A percentile compares a stretch with the other conserved stretches of the same genome.
Conservation (phyloP, 2,329 filamentous ascomycete species). For the Fusarium multiceps region DNA sequence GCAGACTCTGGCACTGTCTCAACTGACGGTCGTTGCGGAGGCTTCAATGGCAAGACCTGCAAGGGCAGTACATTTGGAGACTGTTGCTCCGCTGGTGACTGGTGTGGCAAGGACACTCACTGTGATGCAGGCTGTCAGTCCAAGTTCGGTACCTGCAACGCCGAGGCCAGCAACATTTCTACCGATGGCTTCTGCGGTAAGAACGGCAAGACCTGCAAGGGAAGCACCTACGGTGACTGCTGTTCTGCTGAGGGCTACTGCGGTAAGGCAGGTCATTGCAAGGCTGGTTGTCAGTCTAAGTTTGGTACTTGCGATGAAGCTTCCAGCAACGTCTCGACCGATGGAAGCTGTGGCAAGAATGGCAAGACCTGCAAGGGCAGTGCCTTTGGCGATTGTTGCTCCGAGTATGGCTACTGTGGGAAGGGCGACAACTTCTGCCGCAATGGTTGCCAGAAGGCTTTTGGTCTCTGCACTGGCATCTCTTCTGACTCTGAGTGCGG, state of each 20-base stretch:
- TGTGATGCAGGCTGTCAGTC: conserved; percentile 1
- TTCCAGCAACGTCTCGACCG: background rate
- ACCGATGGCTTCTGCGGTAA: conserved; percentile 8
- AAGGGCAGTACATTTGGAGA: conserved; percentile 2
- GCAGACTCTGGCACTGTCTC: background rate
- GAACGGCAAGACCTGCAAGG: conserved; percentile 12
- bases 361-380: conserved; percentile 21
- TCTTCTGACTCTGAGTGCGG: conserved; percentile 3
- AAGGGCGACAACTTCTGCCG: conserved; percentile 1
- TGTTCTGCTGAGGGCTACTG: conserved; percentile 18
- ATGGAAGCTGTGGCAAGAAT: conserved; percentile 16
- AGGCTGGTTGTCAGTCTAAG: background rate
- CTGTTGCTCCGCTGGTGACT: conserved; percentile 15
- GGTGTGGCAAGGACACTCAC: background rate
- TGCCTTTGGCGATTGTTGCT: conserved; percentile 4
- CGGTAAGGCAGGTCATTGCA: background rate
- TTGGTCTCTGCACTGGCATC: conserved; percentile 1
- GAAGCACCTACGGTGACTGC: conserved; percentile 6
- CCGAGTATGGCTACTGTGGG: conserved; percentile 5
- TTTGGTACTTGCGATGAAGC: background rate
- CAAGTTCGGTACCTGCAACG: background rate
- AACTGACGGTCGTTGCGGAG: conserved; percentile 1
- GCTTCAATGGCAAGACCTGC: conserved; percentile 7
- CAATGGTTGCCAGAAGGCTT: background rate
- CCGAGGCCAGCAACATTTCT: background rate